Evolutionary conservation across 768 basidiomycete species (phyloP), one percentile per base, ranked within the genome.

Genomic region (Lepiota venenata): DNA sequence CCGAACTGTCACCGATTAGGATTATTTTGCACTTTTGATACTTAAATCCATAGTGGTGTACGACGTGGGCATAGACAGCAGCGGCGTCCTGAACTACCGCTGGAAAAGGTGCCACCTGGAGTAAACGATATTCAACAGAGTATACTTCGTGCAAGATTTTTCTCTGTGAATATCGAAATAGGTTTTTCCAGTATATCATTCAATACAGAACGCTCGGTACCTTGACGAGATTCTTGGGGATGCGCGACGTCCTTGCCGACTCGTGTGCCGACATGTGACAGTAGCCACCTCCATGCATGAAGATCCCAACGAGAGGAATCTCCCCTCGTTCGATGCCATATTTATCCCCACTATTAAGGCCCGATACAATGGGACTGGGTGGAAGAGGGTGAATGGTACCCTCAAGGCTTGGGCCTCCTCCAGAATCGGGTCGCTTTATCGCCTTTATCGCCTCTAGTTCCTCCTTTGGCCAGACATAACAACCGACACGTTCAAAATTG

Each of bases 251-350:
- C 18, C 72, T 60, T 35, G 75, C 67, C 7, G 62, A 66, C 61
- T 82, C 80, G 50, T 80, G 79, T 0, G 78, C 80, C 20, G 79
- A 81, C 77, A 80, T 80, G 56, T 82, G 80, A 58, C 76, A 80
- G 54, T 80, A 82, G 12, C 78, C 80, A 16, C 80, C 79, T 18
- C 80, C 80, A 47, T 82, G 80, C 63, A 80, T 69, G 64, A 77
- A 81, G 14, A 81, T 69, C 2, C 78, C 78, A 35, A 81, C 68
- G 32, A 77, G 41, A 4, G 72, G 70, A 2, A 62, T 61, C 18
- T 69, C 62, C 4, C 61, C 65, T 6, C 60, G 61, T 15, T 56
- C 60, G 7, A 18, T 12, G 10, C 20, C 21, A 18, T 11, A 8
- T 16, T 36, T 29, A 35, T 35, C 16, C 16, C 46, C 10, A 20